Conservation (phyloP, 345 rosid species). For the Acer saccharum region DNA sequence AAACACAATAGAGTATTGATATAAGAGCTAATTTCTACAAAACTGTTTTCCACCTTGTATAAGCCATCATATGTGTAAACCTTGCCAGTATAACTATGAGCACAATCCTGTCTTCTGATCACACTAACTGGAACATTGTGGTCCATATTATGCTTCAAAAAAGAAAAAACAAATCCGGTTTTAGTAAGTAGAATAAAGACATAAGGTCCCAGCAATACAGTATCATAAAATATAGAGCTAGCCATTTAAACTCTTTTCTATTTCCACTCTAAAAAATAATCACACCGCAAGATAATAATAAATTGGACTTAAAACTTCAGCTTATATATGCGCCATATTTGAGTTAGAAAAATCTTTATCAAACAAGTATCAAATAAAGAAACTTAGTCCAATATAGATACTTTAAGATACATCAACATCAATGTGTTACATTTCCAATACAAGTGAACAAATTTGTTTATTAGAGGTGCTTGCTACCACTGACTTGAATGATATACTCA, state of each 20-base stretch:
- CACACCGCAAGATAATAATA: neutral
- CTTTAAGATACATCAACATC: neutral
- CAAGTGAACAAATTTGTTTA: neutral
- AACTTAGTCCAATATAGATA: neutral
- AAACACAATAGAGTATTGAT: constrained; percentile 1
- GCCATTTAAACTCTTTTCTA: neutral
- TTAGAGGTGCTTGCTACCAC: neutral
- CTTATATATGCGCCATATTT: neutral
- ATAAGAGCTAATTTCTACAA: neutral
- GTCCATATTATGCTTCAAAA: constrained; percentile 35
- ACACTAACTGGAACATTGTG: constrained; percentile 37
- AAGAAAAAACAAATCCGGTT: neutral
- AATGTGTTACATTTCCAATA: neutral
- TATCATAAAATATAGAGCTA: neutral
- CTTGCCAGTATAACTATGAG: constrained; percentile 8
- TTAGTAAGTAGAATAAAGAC: neutral
- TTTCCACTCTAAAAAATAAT: neutral
- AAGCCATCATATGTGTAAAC: constrained; percentile 39
- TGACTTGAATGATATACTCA: too few species aligned
- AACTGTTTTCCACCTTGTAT: constrained; percentile 31
- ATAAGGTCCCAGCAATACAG: neutral
- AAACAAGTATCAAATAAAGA: neutral
- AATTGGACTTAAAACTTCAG: neutral
- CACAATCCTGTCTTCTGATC: constrained; percentile 25
- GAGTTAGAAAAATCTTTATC: neutral